Evolutionary conservation across 2,329 filamentous ascomycete species (phyloP), one percentile per base, ranked within the genome.

Genomic region (Venturia asperata): DNA sequence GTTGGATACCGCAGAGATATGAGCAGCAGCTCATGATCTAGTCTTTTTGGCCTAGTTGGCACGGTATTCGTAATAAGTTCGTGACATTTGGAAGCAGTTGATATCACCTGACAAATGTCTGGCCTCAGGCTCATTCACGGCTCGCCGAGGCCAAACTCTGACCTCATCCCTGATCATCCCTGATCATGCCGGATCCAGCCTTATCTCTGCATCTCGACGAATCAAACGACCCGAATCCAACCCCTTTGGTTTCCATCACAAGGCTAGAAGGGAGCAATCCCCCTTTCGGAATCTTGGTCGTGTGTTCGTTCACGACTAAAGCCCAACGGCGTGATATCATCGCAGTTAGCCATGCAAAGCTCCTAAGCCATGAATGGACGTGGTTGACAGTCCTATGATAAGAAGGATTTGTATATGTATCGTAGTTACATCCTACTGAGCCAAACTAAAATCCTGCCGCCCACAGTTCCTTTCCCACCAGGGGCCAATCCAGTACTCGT

Each of bases 311-410:
- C 21, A 1, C 49, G 24, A 11, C 49, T 34, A 34, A 19, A 2
- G 13, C 17, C 30, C 30, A 56, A 56, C 52, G 52, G 52, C 52
- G 52, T 56, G 52, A 56, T 56, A 56, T 56, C 52, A 56, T 56
- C 52, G 27, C n/a, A 13, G 37, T 27, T 56, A 56, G 30, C 52
- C 1, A 19, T n/a, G 30, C 19, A 56, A 10, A 41, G 10, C 39
- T 41, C 11, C 39, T 15, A 41, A 41, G 39, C 15, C 2, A 56
- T 56, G 52, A 56, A 56, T 56, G 52, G 7, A n/a, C 11, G 52
- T 56, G 30, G 15, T 56, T 34, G 52, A n/a, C 17, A 56, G n/a
- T 5, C 10, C 10, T 7, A 13, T 27, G 21, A 49, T 49, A 49
- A 49, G 21, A 27, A 9, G 47, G 47, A 13, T 49, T 49, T 27